These are phyloP conservation scores for Priceomyces castillae DNA, from an alignment of 805 yeast species.

Conservation along the genomic window DNA sequence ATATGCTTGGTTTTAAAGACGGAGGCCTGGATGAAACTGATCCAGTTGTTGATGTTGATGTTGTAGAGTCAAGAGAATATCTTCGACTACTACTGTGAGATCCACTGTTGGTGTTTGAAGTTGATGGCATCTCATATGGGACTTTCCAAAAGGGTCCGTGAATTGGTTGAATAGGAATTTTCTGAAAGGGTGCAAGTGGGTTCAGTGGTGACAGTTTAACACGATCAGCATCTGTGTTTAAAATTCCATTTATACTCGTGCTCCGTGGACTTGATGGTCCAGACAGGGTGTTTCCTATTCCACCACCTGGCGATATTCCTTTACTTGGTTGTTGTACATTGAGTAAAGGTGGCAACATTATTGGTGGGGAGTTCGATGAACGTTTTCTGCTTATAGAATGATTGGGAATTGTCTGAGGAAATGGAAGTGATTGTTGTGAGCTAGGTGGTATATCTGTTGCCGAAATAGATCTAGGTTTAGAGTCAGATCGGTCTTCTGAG, in stretches of 20 bases:
- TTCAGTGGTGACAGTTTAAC: slow-evolving; percentile 1
- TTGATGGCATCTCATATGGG: slow-evolving; percentile 53
- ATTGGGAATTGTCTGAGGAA: slow-evolving; percentile 7
- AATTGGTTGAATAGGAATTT: slow-evolving; percentile 26
- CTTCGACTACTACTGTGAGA: slow-evolving; percentile 27
- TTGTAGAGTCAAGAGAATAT: slow-evolving; percentile 49
- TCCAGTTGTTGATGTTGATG: slow-evolving; percentile 45
- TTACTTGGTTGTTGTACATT: slow-evolving; percentile 8
- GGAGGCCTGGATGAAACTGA: slow-evolving; percentile 27
- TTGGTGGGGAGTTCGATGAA: slow-evolving; percentile 17
- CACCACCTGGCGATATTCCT: slow-evolving; percentile 7
- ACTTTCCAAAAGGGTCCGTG: slow-evolving; percentile 60
- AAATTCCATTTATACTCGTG: slow-evolving; percentile 6
- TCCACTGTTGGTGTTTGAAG: neutral
- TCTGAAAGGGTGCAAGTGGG: slow-evolving; percentile 1
- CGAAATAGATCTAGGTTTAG: slow-evolving; percentile 1
- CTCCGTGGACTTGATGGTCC: slow-evolving; percentile 18
- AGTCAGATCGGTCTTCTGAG: slow-evolving; percentile 35
- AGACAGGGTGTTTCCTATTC: slow-evolving; percentile 4
- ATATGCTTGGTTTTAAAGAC: slow-evolving; percentile 23
- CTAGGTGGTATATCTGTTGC: neutral
- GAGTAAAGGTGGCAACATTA: slow-evolving; percentile 29
- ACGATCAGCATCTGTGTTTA: slow-evolving; percentile 4
- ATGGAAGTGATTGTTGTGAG: slow-evolving; percentile 9
- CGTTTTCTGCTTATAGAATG: neutral